phyloP scores from a whole-genome alignment of 2,329 filamentous ascomycete genomes.

The Apiospora kogelbergensis region DNA sequence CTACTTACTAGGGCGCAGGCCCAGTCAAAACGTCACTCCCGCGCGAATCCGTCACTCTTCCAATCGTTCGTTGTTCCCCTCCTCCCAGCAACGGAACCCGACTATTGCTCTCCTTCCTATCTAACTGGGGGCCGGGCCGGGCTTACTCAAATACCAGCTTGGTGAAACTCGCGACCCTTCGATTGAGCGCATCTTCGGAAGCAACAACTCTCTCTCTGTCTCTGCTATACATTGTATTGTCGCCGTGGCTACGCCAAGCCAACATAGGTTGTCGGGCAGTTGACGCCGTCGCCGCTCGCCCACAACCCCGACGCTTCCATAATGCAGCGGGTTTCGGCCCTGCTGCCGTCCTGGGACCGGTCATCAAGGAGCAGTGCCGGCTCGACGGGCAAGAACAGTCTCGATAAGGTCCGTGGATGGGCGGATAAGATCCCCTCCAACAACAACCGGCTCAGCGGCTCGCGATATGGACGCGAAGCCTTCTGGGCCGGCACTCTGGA shows the following conservation, averaged over 20 bases:
- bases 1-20: constrained; percentile 4
- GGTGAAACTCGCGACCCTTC: neutral
- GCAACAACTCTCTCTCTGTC: neutral
- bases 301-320: constrained; percentile 23
- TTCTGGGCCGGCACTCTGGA: constrained; percentile 87
- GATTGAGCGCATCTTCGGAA: neutral
- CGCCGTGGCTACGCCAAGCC: neutral
- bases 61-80: neutral
- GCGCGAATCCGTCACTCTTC: neutral
- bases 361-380: constrained; percentile 30
- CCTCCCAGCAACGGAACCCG: neutral
- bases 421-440: constrained; percentile 55
- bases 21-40: constrained; percentile 6
- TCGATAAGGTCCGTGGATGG: constrained; percentile 44
- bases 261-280: neutral
- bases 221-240: neutral
- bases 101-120: neutral
- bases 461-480: constrained; percentile 65
- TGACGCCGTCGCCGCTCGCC: constrained; percentile 4
- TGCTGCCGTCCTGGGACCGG: constrained; percentile 40
- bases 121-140: neutral
- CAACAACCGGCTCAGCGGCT: constrained; percentile 67
- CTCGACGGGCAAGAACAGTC: constrained; percentile 27
- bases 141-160: neutral
- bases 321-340: constrained; percentile 48